phyloP scores from a whole-genome alignment of 768 basidiomycete genomes.

The Amanita polypyramis region DNA sequence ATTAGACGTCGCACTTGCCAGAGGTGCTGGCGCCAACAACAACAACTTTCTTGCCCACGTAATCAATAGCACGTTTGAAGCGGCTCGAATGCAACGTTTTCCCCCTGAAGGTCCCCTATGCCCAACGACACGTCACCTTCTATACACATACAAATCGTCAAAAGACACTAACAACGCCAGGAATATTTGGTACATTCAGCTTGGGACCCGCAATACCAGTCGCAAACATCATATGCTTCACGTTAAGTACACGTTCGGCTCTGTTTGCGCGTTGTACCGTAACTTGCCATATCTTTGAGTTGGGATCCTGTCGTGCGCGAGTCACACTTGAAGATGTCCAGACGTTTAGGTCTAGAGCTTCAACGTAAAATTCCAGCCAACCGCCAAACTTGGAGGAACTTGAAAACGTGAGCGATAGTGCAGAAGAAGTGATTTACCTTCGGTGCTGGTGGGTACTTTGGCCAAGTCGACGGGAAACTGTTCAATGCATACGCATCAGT shows the following conservation, averaged over 20 bases:
- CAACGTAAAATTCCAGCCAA: conserved; percentile 58
- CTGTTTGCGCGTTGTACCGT: conserved; percentile 24
- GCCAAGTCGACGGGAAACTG: conserved; percentile 49
- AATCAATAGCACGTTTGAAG: conserved; percentile 36
- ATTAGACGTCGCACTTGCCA: conserved; percentile 18
- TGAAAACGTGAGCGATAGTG: background rate
- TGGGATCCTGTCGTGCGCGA: conserved; percentile 19
- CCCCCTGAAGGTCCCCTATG: conserved; percentile 36
- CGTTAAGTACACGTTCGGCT: conserved; percentile 24
- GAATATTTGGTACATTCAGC: conserved; percentile 33
- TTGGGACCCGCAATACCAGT: conserved; percentile 36
- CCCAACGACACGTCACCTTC: background rate
- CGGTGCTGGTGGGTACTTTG: conserved; percentile 35
- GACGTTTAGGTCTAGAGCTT: conserved; percentile 47
- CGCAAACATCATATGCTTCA: conserved; percentile 47
- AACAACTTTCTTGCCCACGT: conserved; percentile 52
- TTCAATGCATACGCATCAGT: background rate
- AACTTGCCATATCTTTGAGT: conserved; percentile 34
- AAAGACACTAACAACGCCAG: conserved; percentile 24
- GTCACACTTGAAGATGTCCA: conserved; percentile 41
- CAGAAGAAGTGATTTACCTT: conserved; percentile 24
- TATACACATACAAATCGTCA: background rate
- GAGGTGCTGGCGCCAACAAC: conserved; percentile 63
- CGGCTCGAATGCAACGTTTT: conserved; percentile 39
- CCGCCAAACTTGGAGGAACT: conserved; percentile 21